These are phyloP conservation scores for Aegilops tauschii DNA, from an alignment of 176 grass and related monocot genomes.

Conservation along the genomic window DNA sequence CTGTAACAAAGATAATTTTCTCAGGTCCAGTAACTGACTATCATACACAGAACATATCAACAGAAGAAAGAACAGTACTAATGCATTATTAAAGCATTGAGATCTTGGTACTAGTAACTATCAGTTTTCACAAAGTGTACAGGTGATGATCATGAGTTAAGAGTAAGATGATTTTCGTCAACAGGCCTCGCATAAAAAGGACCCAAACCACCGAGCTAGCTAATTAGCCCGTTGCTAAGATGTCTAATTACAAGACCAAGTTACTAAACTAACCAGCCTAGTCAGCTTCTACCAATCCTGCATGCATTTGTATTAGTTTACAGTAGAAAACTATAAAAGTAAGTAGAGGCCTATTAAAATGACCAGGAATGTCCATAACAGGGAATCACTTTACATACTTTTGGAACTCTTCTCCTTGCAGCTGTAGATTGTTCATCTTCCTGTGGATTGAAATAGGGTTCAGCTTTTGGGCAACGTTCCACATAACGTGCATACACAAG, in stretches of 20 bases:
- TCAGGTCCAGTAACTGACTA: slow-evolving; percentile 16
- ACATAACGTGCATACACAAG: slow-evolving; percentile 69
- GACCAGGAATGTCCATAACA: slow-evolving; percentile 13
- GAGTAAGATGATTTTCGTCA: background rate
- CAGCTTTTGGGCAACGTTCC: slow-evolving; percentile 72
- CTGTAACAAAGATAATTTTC: slow-evolving; percentile 47
- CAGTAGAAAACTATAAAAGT: background rate
- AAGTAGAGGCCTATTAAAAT: background rate
- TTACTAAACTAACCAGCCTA: background rate
- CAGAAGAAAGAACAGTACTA: background rate
- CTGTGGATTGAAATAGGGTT: slow-evolving; percentile 64
- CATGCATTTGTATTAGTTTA: background rate
- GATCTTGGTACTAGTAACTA: background rate
- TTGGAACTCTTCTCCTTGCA: slow-evolving; percentile 60
- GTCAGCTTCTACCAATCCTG: slow-evolving; percentile 10
- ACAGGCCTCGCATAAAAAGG: background rate
- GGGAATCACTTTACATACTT: slow-evolving; percentile 47
- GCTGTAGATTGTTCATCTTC: slow-evolving; percentile 47
- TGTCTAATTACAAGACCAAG: background rate
- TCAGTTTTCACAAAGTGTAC: background rate
- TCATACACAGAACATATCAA: slow-evolving; percentile 10
- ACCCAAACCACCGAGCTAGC: slow-evolving; percentile 11
- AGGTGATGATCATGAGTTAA: background rate
- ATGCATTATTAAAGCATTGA: background rate
- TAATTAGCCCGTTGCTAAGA: background rate